phyloP scores from a whole-genome alignment of 345 rosid species.

The Trapa incisa region DNA sequence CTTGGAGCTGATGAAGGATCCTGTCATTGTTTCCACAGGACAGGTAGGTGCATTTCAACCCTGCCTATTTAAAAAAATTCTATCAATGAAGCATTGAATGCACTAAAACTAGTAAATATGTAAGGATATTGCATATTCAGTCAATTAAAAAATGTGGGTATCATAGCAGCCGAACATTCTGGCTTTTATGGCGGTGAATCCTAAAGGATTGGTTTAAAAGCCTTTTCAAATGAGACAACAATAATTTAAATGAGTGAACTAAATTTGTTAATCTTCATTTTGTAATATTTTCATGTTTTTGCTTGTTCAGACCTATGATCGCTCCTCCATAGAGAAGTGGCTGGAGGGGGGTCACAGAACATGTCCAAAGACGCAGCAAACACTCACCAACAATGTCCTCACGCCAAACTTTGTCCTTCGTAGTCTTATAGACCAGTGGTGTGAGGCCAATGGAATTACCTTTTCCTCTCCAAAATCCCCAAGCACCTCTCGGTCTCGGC shows the following conservation, averaged over 20 bases:
- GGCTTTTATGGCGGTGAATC: not conserved
- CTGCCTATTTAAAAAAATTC: not conserved
- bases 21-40: conserved; percentile 93
- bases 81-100: not conserved
- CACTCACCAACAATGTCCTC: conserved; percentile 44
- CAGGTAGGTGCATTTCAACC: conserved; percentile 41
- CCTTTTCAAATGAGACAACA: not conserved
- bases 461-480: conserved; percentile 52
- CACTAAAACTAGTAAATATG: not conserved
- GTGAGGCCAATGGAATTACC: conserved; percentile 76
- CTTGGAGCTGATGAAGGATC: conserved; percentile 91
- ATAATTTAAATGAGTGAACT: not conserved
- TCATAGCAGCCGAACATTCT: not conserved
- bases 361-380: conserved; percentile 95
- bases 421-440: conserved; percentile 96
- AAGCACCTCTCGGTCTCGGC: conserved; percentile 35
- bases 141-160: not conserved
- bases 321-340: conserved; percentile 95
- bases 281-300: not conserved
- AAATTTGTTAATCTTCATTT: not conserved
- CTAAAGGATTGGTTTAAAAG: not conserved
- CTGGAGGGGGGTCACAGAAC: conserved; percentile 72
- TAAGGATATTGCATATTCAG: not conserved
- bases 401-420: conserved; percentile 91
- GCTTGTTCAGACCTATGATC: conserved; percentile 68